Base-by-base conservation (phyloP, 2,329 filamentous ascomycete species). In the Hyphodiscus sp. region DNA sequence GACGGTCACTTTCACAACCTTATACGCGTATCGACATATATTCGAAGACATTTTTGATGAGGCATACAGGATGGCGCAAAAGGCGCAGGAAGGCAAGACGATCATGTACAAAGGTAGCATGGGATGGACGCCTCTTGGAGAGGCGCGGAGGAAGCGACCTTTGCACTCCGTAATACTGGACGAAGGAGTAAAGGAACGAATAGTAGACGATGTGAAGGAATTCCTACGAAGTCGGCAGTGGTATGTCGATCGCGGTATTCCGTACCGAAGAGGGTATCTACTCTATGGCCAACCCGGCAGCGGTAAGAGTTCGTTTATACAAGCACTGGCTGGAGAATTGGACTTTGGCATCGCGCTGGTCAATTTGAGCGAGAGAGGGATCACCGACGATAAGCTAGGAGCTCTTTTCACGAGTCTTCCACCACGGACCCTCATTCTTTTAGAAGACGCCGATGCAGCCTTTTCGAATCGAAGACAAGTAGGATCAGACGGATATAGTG, bases 231-330 rank as follows among this genome's bases (percentile, higher is more conserved):
- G 95, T 87, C 43, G 95, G 90, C 38, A 97, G 95, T 92, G 87
- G 86, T 94, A 94, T 64, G 81, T 86, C 0, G 81, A 83, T 48
- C 76, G 86, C 2, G 88, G 88, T 0, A 89, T 94, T 33, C 88
- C 87, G 0, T 83, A 92, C 49, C 77, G 89, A 1, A 74, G 89
- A 42, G 89, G 89, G 0, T 92, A 92, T 63, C 76, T 94, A 0
- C 87, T 94, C 54, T 79, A 90, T 62, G 89, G 89, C 0, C 86
- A 86, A 0, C 86, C 87, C 0, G 87, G 87, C 0, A 89, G 84
- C 0, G 87, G 87, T 15, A 91, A 90, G 74, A 96, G 87, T 56
- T 95, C 90, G 0, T 97, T 99, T 63, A 96, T 99, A 58, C 91
- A 96, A 70, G 91, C 94, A 0, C 74, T 99, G 43, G 94, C 94